Percentiles rank a stretch among this genome's conserved stretches.
phyloP scores from a whole-genome alignment of 2,329 filamentous ascomycete species.

The Clonostachys chloroleuca region DNA sequence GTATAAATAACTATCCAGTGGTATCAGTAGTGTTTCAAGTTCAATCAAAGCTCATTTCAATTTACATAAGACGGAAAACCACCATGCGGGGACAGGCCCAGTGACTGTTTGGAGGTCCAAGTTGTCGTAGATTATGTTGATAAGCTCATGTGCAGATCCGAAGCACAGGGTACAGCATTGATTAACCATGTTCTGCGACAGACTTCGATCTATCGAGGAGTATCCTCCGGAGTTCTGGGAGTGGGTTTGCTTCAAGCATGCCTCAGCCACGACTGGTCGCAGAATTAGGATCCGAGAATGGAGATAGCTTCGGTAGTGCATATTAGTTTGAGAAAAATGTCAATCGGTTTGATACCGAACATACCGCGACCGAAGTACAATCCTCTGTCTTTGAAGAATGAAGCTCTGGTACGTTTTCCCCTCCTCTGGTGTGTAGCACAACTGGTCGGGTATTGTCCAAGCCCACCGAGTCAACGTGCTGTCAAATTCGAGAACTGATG shows the following conservation, averaged over 20 bases:
- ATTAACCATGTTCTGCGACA: neutral
- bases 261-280: slow-evolving; percentile 1
- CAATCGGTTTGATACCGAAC: neutral
- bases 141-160: slow-evolving; percentile 1
- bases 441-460: slow-evolving; percentile 1
- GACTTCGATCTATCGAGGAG: neutral
- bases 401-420: neutral
- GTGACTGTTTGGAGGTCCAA: slow-evolving; percentile 1
- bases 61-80: slow-evolving; percentile 3
- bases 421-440: neutral
- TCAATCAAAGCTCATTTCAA: neutral
- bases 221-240: neutral
- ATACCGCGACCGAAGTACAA: slow-evolving; percentile 1
- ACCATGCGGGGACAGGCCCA: slow-evolving; percentile 3
- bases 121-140: neutral
- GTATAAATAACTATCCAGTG: slow-evolving; percentile 1
- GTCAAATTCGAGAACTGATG: neutral
- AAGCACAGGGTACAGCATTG: neutral
- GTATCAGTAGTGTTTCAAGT: neutral
- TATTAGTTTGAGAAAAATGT: too few species aligned
- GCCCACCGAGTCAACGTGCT: slow-evolving; percentile 1
- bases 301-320: neutral
- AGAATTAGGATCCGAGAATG: slow-evolving; percentile 1
- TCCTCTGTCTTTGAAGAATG: slow-evolving; percentile 1
- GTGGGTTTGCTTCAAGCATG: neutral